Conservation (phyloP, 1,284 basidiomycete genomes). For the Malassezia slooffiae region DNA sequence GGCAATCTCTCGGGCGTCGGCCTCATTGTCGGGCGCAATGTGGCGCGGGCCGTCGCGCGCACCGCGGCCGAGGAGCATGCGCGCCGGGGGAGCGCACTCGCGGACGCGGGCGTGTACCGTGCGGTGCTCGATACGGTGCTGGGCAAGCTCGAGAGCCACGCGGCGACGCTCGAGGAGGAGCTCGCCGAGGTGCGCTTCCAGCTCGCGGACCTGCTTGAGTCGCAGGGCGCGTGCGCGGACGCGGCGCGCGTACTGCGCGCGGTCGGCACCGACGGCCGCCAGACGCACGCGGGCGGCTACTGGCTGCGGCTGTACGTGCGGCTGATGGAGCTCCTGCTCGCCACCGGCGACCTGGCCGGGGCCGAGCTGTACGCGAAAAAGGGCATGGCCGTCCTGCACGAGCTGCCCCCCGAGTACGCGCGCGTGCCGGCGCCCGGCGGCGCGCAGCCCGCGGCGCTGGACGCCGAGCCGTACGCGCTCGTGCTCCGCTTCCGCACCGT, state of each 20-base stretch:
- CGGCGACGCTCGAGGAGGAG: conserved; percentile 7
- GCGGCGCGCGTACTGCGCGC: conserved; percentile 82
- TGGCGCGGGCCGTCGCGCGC: neutral
- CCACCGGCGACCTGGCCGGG: conserved; percentile 83
- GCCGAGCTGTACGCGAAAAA: conserved; percentile 94
- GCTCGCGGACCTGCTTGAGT: conserved; percentile 74
- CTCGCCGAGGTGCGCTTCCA: conserved; percentile 62
- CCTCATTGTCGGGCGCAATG: conserved; percentile 5
- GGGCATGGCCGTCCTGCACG: conserved; percentile 74
- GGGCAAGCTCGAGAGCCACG: neutral
- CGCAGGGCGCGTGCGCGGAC: conserved; percentile 80
- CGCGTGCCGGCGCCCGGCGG: conserved; percentile 12
- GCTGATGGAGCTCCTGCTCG: conserved; percentile 84
- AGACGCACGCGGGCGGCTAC: conserved; percentile 65
- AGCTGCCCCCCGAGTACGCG: conserved; percentile 22
- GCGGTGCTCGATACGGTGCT: neutral
- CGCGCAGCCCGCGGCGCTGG: neutral
- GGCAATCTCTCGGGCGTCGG: conserved; percentile 8
- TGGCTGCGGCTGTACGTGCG: conserved; percentile 83
- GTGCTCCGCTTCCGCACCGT: conserved; percentile 41
- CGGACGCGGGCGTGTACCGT: neutral
- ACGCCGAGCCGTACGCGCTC: conserved; percentile 21
- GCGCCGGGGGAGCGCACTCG: neutral
- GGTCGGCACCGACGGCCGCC: conserved; percentile 77
- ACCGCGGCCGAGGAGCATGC: neutral